Evolutionary conservation across 139 green algal genomes (phyloP), one percentile per base, ranked within the genome.

Genomic region (Chlamydomonas sphaeroides): DNA sequence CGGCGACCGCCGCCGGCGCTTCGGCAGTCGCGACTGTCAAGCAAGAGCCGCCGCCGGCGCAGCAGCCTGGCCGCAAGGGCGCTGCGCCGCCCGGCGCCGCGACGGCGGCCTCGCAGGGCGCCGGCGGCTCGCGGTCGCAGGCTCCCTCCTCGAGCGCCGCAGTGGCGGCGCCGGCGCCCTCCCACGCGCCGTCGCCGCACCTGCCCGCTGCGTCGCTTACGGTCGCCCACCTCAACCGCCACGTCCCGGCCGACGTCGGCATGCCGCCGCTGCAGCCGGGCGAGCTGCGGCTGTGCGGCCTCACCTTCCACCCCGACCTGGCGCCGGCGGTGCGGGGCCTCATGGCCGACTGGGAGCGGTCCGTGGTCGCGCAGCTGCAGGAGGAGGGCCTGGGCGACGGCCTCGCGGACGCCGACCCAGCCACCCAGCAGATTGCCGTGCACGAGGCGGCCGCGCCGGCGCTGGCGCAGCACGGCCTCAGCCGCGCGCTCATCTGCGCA

Each of bases 221-320:
- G 25, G n/a, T n/a, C n/a, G n/a, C n/a, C n/a, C 68, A 75, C 68
- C 68, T 75, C 28, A 42, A 62, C 30, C 42, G 68, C 68, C 28
- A 10, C 42, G 8, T 75, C 36, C 68, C 68, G 25, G 8, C 10
- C 28, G 68, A 8, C 8, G 30, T 15, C 28, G 8, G 7, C 10
- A 42, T 59, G 68, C 68, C 68, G 14, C 33, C 68, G 42, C 10
- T 75, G 42, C 42, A 59, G 68, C 42, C 68, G 1, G 42, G 42
- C 41, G 68, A 75, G 68, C 68, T 75, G 68, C 68, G 42, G 68
- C 68, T 75, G 30, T 75, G 68, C 42, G 28, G 42, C 14, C 28
- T 75, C 7, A 59, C 42, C 30, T 75, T 61, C 68, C 68, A 39
- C 42, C 68, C 68, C 3, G 42, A 39, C 21, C n/a, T 75, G 30